phyloP scores from a whole-genome alignment of 2,329 filamentous ascomycete genomes.

The Cladophialophora exuberans region DNA sequence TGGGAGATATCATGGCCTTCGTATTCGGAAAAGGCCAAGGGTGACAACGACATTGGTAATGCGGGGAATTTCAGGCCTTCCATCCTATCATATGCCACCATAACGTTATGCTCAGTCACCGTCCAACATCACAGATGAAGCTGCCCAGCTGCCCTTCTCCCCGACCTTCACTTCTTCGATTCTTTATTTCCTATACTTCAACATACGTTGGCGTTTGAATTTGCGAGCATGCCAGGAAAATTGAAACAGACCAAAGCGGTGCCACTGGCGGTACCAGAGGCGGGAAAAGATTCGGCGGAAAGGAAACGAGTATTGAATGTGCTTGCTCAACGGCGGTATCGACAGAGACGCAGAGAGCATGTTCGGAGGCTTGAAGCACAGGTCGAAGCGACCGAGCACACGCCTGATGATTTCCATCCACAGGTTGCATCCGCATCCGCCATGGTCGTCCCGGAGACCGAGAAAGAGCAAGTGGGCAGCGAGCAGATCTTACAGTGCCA shows the following conservation, averaged over 20 bases:
- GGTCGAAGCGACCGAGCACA: conserved; percentile 3
- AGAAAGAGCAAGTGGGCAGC: background rate
- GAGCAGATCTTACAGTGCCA: background rate
- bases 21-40: conserved; percentile 10
- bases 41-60: no score
- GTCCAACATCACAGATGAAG: no score
- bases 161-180: background rate
- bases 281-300: conserved; percentile 56
- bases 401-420: background rate
- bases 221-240: background rate
- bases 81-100: conserved; percentile 11
- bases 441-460: background rate
- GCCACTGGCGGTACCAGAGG: conserved; percentile 50
- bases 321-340: conserved; percentile 58
- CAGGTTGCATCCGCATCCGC: background rate
- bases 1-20: conserved; percentile 32
- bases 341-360: conserved; percentile 36
- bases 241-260: conserved; percentile 19
- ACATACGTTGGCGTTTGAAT: background rate
- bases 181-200: background rate
- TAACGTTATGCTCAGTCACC: conserved; percentile 15
- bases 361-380: conserved; percentile 35
- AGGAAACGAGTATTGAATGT: conserved; percentile 59
- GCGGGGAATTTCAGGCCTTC: background rate
- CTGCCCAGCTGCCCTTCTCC: background rate